Base-by-base conservation (phyloP, 192 early-diverging fungal species). In the Backusella morwellensis region DNA sequence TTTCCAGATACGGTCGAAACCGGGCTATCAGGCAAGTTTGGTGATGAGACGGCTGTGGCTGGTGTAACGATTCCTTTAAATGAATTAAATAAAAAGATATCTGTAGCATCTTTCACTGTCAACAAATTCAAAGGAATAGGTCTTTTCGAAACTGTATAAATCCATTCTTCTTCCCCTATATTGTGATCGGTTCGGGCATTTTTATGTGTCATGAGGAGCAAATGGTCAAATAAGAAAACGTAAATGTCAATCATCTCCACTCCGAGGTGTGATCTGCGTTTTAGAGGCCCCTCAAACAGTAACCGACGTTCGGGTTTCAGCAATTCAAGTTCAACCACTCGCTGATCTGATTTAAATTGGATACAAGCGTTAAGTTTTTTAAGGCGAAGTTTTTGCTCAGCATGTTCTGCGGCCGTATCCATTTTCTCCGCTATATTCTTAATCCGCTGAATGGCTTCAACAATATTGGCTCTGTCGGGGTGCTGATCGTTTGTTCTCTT, bases 151-250 rank as follows among this genome's bases (percentile, higher is more conserved):
- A 93, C 82, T 52, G 84, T 89, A 80, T 84, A 90, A 29, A 12
- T 63, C 52, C 87, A 85, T 19, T 63, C 11, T 63, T 63, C 56
- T 12, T 14, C 56, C 4, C 56, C 56, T 63, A 23, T 29, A 17
- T 26, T 50, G 3, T 74, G 26, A 29, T 68, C 40, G 9, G 32
- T n/a, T 44, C 26, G 3, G 9, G 54, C 79, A 78, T 35, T 83
- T 82, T 84, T 91, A 77, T 92, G 93, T 75, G 92, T 90, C 87
- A 95, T 88, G 11, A 96, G 77, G 15, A 95, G 75, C 77, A 92
- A 82, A 85, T 98, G 94, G 81, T 99, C 98, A 66, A 98, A 94
- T 47, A 98, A 81, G 78, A 96, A 94, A 21, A 97, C 88, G 42
- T 88, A 83, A 19, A 97, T 73, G 26, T 93, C 92, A 3, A 90